Conservation (phyloP, 225 moss, liverwort and hornwort genomes). For the Climacium dendroides region DNA sequence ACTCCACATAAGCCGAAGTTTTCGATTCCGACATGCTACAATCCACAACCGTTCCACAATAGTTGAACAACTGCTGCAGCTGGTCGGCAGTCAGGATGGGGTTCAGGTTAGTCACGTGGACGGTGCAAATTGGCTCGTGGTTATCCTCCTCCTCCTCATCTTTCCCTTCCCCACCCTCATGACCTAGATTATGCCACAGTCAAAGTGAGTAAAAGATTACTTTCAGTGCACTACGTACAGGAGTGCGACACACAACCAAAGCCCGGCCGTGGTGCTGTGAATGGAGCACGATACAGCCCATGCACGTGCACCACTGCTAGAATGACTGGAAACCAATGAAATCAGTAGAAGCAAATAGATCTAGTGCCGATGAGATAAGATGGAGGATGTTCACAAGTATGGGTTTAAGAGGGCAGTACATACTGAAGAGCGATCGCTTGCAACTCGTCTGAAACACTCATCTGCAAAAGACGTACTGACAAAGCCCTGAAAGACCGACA, state of each 20-base stretch:
- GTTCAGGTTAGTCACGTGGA: slow-evolving; percentile 86
- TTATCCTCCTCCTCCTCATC: slow-evolving; percentile 40
- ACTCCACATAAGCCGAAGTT: slow-evolving; percentile 84
- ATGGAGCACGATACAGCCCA: neutral
- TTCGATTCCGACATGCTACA: slow-evolving; percentile 86
- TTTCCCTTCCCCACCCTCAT: slow-evolving; percentile 58
- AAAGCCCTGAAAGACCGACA: neutral
- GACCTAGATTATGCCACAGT: slow-evolving; percentile 23
- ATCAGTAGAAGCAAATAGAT: neutral
- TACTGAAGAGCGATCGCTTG: neutral
- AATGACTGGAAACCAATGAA: neutral
- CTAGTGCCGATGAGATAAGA: neutral
- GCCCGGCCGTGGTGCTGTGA: neutral
- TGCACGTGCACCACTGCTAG: neutral
- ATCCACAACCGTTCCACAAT: slow-evolving; percentile 83
- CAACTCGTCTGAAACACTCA: neutral
- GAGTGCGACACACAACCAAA: neutral
- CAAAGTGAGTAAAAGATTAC: neutral
- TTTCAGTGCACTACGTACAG: neutral
- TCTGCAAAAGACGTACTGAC: too few relatives aligned
- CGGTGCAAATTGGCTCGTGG: slow-evolving; percentile 52
- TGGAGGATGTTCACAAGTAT: neutral
- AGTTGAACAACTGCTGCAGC: slow-evolving; percentile 81
- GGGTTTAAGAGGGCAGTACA: neutral
- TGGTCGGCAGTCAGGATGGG: slow-evolving; percentile 84